A percentile compares a stretch with the other conserved stretches of the same genome.
phyloP scores from a whole-genome alignment of 306 rosid species.

The Sindora glabra region DNA sequence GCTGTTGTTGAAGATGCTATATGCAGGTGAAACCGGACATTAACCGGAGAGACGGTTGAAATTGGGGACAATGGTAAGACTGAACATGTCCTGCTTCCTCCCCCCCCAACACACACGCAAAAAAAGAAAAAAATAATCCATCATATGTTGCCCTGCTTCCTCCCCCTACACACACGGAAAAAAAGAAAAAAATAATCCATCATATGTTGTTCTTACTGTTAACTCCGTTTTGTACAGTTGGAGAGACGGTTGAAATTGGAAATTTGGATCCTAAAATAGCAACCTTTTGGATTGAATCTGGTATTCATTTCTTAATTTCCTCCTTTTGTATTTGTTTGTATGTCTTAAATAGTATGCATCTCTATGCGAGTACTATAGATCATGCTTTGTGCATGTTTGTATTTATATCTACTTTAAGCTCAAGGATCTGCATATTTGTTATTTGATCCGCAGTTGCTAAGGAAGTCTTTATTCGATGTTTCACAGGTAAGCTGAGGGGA shows the following conservation, averaged over 20 bases:
- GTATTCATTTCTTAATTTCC: conserved; percentile 27
- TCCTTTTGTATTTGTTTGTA: background rate
- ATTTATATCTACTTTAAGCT: background rate
- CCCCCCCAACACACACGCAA: too few species aligned
- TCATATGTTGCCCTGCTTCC: too few species aligned
- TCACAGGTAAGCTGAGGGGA: conserved; percentile 81
- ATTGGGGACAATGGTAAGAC: conserved; percentile 74
- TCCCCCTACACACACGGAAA: too few species aligned
- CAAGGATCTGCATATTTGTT: background rate
- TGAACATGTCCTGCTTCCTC: too few species aligned
- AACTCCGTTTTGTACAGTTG: conserved; percentile 49
- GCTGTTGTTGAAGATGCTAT: too few species aligned
- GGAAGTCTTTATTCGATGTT: conserved; percentile 15
- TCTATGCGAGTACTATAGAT: background rate
- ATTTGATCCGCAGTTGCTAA: conserved; percentile 13
- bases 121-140: too few species aligned
- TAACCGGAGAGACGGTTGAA: too few species aligned
- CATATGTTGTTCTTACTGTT: conserved; percentile 2
- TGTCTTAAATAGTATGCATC: background rate
- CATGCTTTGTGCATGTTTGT: background rate
- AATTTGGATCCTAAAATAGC: conserved; percentile 91
- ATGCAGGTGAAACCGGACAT: too few species aligned
- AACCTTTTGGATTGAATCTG: conserved; percentile 89
- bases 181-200: background rate
- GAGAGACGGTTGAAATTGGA: conserved; percentile 87